Base-by-base conservation (phyloP, 1,139 yeast species). In the Pichia sp. region DNA sequence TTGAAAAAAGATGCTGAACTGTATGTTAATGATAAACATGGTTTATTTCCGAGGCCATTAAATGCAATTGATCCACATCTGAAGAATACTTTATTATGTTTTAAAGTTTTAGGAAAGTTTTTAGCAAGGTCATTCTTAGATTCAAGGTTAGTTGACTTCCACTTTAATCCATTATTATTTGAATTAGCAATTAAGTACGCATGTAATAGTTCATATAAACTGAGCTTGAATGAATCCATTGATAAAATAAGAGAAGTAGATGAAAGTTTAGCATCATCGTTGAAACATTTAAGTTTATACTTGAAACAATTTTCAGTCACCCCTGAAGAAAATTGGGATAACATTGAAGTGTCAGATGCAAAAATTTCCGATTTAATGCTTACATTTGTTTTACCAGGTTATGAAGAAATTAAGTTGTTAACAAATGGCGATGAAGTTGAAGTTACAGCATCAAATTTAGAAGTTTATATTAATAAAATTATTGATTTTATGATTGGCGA, bases 41-140 rank as follows among this genome's bases (percentile, higher is more conserved):
- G 95, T 0, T 70, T 91, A 47, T 91, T 87, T 64, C 98, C 98
- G 0, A 63, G 74, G 2, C 95, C 96, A 0, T 57, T 85, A 54
- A 52, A 56, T 1, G 56, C 62, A 3, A 58, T 69, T 16, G 74
- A 72, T 29, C 70, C 73, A 44, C 79, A 79, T 4, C 22, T 45
- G 16, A 69, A 70, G 31, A 76, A 75, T 54, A 70, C 75, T 0
- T 55, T 85, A 22, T 74, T 75, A 44, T 69, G 84, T 46, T 93
- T 87, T 67, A 74, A 76, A 22, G 76, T 81, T 22, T 69, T 93
- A 55, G 99, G 99, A 2, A 83, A 80, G 53, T 89, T 93, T 63
- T 74, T 91, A 53, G 97, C 96, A 0, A 75, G 98, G 55, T 87
- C 97, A 0, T 72, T 91, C 66, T 69, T 93, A 50, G 99, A 93